Evolutionary conservation across 805 yeast genomes (phyloP).

Genomic region (Deakozyma indianensis): DNA sequence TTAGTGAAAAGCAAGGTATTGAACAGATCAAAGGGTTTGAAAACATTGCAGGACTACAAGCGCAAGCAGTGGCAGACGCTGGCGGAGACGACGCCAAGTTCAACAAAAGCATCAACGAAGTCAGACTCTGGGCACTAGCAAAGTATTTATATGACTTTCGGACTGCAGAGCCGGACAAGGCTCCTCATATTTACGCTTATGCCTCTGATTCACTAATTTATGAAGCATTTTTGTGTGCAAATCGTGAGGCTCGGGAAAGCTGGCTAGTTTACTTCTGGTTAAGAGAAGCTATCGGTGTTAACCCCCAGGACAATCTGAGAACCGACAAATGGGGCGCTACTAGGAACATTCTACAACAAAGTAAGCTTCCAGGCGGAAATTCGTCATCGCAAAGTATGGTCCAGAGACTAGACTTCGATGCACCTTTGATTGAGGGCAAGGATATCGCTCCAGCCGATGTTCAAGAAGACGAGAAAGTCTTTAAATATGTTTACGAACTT

Average conservation of each 20-base stretch:
- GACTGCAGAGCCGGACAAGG: not conserved
- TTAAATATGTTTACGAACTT: not conserved
- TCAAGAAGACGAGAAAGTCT: not conserved
- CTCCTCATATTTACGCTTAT: not conserved
- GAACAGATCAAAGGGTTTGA: not conserved
- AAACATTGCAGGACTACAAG: not conserved
- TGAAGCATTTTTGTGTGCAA: not conserved
- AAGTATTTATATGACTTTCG: constrained; percentile 1
- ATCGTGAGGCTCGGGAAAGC: not conserved
- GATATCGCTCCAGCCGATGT: not conserved
- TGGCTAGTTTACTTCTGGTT: not conserved
- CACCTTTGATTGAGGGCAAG: not conserved
- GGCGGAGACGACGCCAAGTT: not conserved
- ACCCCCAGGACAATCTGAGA: not conserved
- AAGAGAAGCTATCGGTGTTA: not conserved
- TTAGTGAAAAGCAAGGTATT: not conserved
- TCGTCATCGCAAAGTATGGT: too few species aligned
- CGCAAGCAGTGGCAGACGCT: not conserved
- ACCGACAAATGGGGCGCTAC: not conserved
- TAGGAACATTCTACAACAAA: not conserved
- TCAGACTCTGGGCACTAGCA: not conserved
- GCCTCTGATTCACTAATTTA: not conserved
- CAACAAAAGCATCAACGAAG: not conserved
- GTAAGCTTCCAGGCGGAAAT: not conserved
- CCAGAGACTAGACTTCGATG: not conserved